Base-by-base conservation (phyloP, 495 filamentous ascomycete species). In the Talaromyces borbonicus region DNA sequence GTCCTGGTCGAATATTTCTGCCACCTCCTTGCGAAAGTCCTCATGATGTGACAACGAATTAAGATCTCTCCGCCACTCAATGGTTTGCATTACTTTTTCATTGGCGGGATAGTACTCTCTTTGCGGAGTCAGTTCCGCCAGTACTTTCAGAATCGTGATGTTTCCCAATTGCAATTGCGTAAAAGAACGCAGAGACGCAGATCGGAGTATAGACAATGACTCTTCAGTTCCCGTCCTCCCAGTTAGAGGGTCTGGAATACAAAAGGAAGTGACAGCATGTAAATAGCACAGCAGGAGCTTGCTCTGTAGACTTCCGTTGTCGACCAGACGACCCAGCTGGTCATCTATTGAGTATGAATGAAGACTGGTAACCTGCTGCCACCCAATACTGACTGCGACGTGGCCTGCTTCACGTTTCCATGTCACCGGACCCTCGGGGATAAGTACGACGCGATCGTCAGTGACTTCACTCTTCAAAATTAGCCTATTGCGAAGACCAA, bases 171-270 rank as follows among this genome's bases (percentile, higher is more conserved):
- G 49, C 2, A 83, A 59, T 3, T 46, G 49, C 8, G 56, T 52
- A 35, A 78, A 81, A 0, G 79, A 83, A 37, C 65, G 52, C 0
- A 75, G 50, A 1, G 73, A 59, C 20, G 73, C 72, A 2, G 67
- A 72, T 1, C 49, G 47, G 8, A 84, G 62, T 18, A 74, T 69
- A 0, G 50, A 46, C 1, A 85, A 53, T 2, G 63, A 58, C 51
- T 83, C 65, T 47, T 85, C 82, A 0, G 78, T 84, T 0, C 83
- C 83, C 2, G 78, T 85, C 20, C 59, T 65, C 0, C 52, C 46
- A 0, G 77, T 81, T 0, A 85, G 55, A 0, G 66, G 62, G 50
- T 87, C 83, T 0, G 74, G 69, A 1, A 84, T 49, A 35, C 67
- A 74, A 41, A 65, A 71, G 1, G 78, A 74, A 0, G 81, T 85